phyloP scores from a whole-genome alignment of 805 yeast species.

The Saccharomycopsis sp. region DNA sequence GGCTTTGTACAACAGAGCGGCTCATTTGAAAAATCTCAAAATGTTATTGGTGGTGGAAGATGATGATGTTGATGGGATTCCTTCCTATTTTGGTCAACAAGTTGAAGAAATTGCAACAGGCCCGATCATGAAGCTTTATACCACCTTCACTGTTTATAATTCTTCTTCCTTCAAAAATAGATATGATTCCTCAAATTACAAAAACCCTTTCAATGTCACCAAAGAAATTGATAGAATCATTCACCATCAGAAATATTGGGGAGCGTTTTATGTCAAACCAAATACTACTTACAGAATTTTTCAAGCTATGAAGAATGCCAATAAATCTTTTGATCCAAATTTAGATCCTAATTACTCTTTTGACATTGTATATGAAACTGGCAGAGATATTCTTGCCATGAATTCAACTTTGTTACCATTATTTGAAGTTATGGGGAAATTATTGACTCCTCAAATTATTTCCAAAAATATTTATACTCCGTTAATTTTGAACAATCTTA shows the following conservation, averaged over 20 bases:
- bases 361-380: slow-evolving; percentile 45
- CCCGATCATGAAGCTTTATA: slow-evolving; percentile 2
- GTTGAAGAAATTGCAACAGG: neutral
- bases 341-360: slow-evolving; percentile 21
- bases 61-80: slow-evolving; percentile 4
- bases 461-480: slow-evolving; percentile 16
- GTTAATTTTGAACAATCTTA: slow-evolving; percentile 6
- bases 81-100: slow-evolving; percentile 9
- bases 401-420: slow-evolving; percentile 38
- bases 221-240: neutral
- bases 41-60: slow-evolving; percentile 14
- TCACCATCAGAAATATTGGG: slow-evolving; percentile 46
- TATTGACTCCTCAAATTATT: slow-evolving; percentile 21
- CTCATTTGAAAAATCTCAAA: slow-evolving; percentile 6
- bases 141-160: slow-evolving; percentile 8
- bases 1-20: slow-evolving; percentile 7
- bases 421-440: slow-evolving; percentile 22
- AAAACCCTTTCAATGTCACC: neutral
- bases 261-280: slow-evolving; percentile 40
- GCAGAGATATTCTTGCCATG: slow-evolving; percentile 45
- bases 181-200: slow-evolving; percentile 1
- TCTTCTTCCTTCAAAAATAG: slow-evolving; percentile 2
- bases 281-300: slow-evolving; percentile 32
- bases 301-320: slow-evolving; percentile 19
- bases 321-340: slow-evolving; percentile 6